Percentiles rank a stretch among this genome's conserved stretches.
These are phyloP conservation scores for Penicillium cataractarum DNA, from an alignment of 495 filamentous ascomycete species.

Conservation along the genomic window DNA sequence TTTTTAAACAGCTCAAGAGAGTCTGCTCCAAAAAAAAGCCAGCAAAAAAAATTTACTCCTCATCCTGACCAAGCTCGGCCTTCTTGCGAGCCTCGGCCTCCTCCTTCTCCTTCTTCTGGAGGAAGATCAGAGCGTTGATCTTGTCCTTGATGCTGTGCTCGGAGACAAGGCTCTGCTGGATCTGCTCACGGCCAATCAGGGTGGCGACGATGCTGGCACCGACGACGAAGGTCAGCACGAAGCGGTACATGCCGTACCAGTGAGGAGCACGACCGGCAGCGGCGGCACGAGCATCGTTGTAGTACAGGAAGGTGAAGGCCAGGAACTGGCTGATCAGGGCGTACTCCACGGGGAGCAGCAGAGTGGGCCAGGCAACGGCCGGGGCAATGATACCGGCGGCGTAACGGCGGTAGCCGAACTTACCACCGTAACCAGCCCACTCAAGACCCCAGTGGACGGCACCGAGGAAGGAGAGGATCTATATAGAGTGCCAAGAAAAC, in stretches of 20 bases:
- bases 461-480: slow-evolving; percentile 95
- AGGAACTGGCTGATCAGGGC: slow-evolving; percentile 90
- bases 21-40: neutral
- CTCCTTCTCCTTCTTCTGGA: slow-evolving; percentile 63
- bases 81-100: slow-evolving; percentile 60
- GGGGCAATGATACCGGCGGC: slow-evolving; percentile 81
- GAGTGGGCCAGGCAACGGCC: slow-evolving; percentile 89
- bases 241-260: slow-evolving; percentile 95
- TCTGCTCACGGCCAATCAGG: slow-evolving; percentile 83
- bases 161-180: slow-evolving; percentile 59
- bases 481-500: neutral
- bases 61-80: slow-evolving; percentile 46
- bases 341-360: slow-evolving; percentile 83
- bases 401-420: slow-evolving; percentile 76
- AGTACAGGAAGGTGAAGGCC: slow-evolving; percentile 87
- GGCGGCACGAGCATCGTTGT: slow-evolving; percentile 78
- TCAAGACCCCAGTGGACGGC: slow-evolving; percentile 95
- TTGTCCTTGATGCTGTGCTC: slow-evolving; percentile 60
- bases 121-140: slow-evolving; percentile 63
- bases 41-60: slow-evolving; percentile 43
- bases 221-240: slow-evolving; percentile 92
- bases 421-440: slow-evolving; percentile 74
- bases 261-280: slow-evolving; percentile 78
- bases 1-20: slow-evolving; percentile 4
- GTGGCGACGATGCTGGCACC: slow-evolving; percentile 84